Percentiles rank a stretch among this genome's conserved stretches.
phyloP scores from a whole-genome alignment of 1,284 basidiomycete species.

The Abortiporus biennis region DNA sequence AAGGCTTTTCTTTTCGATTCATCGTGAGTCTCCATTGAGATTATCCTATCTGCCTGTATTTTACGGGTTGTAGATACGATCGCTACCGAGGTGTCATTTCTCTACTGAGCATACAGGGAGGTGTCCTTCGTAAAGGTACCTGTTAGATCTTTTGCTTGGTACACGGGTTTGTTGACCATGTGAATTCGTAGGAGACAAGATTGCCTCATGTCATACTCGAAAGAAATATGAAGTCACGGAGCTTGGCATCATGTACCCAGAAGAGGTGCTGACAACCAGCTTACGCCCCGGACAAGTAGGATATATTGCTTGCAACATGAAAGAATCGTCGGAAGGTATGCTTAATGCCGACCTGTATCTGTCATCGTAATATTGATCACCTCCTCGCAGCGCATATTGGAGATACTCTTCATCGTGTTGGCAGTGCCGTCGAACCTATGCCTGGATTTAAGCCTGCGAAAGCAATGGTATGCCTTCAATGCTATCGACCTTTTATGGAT shows the following conservation, averaged over 20 bases:
- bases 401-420: slow-evolving; percentile 83
- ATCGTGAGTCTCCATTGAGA: slow-evolving; percentile 38
- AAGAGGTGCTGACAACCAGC: slow-evolving; percentile 67
- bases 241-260: slow-evolving; percentile 89
- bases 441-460: slow-evolving; percentile 92
- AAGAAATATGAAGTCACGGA: slow-evolving; percentile 93
- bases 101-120: slow-evolving; percentile 74
- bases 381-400: slow-evolving; percentile 72
- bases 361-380: neutral
- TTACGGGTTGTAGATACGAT: slow-evolving; percentile 68
- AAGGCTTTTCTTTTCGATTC: slow-evolving; percentile 94
- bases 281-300: slow-evolving; percentile 89
- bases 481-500: slow-evolving; percentile 1
- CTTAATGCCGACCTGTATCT: neutral
- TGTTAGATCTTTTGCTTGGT: slow-evolving; percentile 5
- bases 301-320: slow-evolving; percentile 94
- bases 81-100: slow-evolving; percentile 96
- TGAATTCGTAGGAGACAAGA: slow-evolving; percentile 70
- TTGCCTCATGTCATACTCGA: slow-evolving; percentile 79
- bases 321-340: slow-evolving; percentile 91
- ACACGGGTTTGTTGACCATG: neutral
- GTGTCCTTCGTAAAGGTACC: slow-evolving; percentile 58
- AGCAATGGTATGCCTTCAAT: slow-evolving; percentile 72
- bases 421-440: slow-evolving; percentile 77
- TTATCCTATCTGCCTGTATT: neutral